These are phyloP conservation scores for Cryptococcus sp. DNA, from an alignment of 1,284 basidiomycete species.

Conservation along the genomic window DNA sequence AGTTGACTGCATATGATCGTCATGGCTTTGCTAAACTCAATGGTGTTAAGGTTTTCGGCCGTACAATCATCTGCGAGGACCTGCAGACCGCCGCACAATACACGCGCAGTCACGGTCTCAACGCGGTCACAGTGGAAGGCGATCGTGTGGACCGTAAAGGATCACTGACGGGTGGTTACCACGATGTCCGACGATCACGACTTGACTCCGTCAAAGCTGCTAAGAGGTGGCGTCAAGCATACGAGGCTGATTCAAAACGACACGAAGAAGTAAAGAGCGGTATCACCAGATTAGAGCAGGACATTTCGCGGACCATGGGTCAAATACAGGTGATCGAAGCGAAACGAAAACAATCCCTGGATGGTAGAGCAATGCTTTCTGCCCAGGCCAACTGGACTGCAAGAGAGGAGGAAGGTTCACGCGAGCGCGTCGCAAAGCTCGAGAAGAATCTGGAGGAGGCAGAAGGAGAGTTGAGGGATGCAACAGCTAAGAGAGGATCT, in stretches of 20 bases:
- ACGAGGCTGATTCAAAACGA: constrained; percentile 65
- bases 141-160: constrained; percentile 98
- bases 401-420: constrained; percentile 71
- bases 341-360: constrained; percentile 70
- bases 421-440: constrained; percentile 64
- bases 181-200: constrained; percentile 85
- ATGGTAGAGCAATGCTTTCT: constrained; percentile 67
- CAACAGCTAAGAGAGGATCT: constrained; percentile 58
- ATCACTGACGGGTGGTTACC: constrained; percentile 91
- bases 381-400: constrained; percentile 66
- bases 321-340: constrained; percentile 70
- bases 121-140: constrained; percentile 95
- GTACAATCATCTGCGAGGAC: constrained; percentile 92
- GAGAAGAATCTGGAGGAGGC: constrained; percentile 71
- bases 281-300: constrained; percentile 76
- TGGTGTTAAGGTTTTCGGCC: constrained; percentile 74
- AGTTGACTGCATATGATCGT: constrained; percentile 2
- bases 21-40: neutral
- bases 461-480: constrained; percentile 62
- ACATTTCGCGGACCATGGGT: constrained; percentile 76
- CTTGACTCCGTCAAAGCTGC: constrained; percentile 83
- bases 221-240: constrained; percentile 73
- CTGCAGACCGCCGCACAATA: constrained; percentile 91
- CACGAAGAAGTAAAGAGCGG: constrained; percentile 72
- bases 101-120: constrained; percentile 89